Evolutionary conservation across 257 asterid genomes (phyloP), one percentile per base, ranked within the genome.

Genomic region (Jaltomata sinuosa): DNA sequence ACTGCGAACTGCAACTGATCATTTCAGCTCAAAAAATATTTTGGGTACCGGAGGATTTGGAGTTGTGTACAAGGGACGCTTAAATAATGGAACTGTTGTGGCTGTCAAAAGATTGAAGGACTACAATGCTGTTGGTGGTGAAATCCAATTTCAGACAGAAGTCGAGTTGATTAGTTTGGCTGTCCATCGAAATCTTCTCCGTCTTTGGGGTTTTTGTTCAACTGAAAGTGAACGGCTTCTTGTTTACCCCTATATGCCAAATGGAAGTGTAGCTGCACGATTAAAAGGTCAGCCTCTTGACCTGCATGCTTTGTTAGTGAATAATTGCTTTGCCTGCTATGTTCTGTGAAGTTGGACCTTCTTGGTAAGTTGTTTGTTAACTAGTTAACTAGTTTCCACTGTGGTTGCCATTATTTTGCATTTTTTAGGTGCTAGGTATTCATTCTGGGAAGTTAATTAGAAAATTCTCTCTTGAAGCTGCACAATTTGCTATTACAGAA

Each of bases 21-120:
- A 84, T 83, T 89, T 87, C 82, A 87, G 83, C 89, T 45, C 80
- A 8, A 85, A 80, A 83, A 87, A 87, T 82, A 74, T 89, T 7
- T 59, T 89, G 55, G 91, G 91, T 22, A 87, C 69, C 47, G 91
- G 91, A 11, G 91, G 90, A 8, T 89, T 87, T 57, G 91, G 91
- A 11, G 82, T 79, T 31, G 91, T 89, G 42, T 89, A 89, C 85
- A 87, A 47, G 57, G 91, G 91, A 4, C 12, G 67, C 47, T 85
- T 89, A n/a, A 45, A 19, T 11, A 84, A 87, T 62, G 90, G 89
- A 4, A 72, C 84, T 3, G 71, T 72, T 18, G 87, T 89, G 36
- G 91, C 90, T 2, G 91, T 89, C 27, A 89, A 89, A 76, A 77
- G 90, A 53, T 83, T 87, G 47, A 89, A 85, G 27, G 89, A 87